phyloP scores from a whole-genome alignment of 495 filamentous ascomycete species.

The Penicillium ucsense region DNA sequence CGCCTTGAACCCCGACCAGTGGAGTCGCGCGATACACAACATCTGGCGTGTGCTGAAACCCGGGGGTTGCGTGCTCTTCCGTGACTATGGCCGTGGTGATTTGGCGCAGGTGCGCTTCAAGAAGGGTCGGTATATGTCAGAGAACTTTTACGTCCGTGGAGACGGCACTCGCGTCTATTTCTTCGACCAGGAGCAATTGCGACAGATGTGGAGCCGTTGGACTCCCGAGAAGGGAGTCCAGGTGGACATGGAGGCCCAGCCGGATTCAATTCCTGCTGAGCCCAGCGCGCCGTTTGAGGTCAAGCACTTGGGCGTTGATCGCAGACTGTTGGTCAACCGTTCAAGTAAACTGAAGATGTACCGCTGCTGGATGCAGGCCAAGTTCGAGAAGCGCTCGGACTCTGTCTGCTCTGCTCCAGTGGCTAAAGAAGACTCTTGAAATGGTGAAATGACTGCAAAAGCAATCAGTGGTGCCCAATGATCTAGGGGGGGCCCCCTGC shows the following conservation, averaged over 20 bases:
- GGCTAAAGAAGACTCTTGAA: neutral
- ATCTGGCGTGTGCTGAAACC: conserved; percentile 73
- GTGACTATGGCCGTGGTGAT: conserved; percentile 93
- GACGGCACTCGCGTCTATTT: conserved; percentile 97
- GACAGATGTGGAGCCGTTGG: conserved; percentile 63
- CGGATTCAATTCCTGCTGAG: conserved; percentile 6
- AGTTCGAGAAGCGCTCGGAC: conserved; percentile 59
- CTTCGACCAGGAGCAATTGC: conserved; percentile 78
- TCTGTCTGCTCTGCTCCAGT: neutral
- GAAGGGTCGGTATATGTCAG: conserved; percentile 81
- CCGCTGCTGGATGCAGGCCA: conserved; percentile 89
- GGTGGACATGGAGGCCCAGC: conserved; percentile 9
- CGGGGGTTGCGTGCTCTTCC: conserved; percentile 81
- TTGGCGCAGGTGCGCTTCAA: conserved; percentile 94
- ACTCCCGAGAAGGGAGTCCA: conserved; percentile 26
- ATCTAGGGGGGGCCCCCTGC: no score
- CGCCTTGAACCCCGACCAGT: conserved; percentile 75
- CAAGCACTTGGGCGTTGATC: conserved; percentile 68
- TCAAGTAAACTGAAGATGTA: conserved; percentile 93
- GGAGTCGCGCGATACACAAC: conserved; percentile 73
- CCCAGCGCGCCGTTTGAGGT: conserved; percentile 49
- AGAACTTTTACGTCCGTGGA: conserved; percentile 94
- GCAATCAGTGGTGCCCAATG: no score
- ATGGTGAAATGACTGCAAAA: no score
- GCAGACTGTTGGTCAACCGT: conserved; percentile 84